These are phyloP conservation scores for Soucietia sequanensis DNA, from an alignment of 805 yeast genomes.

Conservation along the genomic window DNA sequence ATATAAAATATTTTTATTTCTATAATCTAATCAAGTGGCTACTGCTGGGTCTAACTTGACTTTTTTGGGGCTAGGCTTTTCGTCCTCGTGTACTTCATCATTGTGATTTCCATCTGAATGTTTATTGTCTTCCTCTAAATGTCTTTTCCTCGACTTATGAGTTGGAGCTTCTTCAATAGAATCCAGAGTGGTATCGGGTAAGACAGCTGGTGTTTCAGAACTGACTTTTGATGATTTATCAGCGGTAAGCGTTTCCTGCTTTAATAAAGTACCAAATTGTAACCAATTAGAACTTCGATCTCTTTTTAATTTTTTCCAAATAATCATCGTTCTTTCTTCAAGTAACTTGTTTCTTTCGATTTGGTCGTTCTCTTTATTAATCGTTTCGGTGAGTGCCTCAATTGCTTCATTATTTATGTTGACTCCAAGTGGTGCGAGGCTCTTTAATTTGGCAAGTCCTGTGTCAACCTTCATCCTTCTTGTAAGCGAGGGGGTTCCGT, in stretches of 20 bases:
- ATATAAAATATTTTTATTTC: no score
- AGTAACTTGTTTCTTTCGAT: slow-evolving; percentile 10
- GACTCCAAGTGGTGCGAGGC: slow-evolving; percentile 3
- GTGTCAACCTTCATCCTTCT: slow-evolving; percentile 36
- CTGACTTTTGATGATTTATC: no score
- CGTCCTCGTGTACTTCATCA: slow-evolving; percentile 6
- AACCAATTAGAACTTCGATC: slow-evolving; percentile 25
- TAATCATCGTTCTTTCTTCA: slow-evolving; percentile 26
- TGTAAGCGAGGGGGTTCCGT: slow-evolving; percentile 43
- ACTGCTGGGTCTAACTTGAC: no score
- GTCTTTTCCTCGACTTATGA: not conserved
- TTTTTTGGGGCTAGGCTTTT: slow-evolving; percentile 1
- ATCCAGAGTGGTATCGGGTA: not conserved
- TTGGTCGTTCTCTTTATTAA: slow-evolving; percentile 9
- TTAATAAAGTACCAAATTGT: slow-evolving; percentile 17
- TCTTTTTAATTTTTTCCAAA: slow-evolving; percentile 32
- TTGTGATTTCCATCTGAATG: no score
- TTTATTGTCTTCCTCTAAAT: slow-evolving; percentile 7
- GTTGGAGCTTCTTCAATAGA: not conserved
- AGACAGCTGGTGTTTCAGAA: not conserved
- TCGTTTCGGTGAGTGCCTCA: slow-evolving; percentile 7
- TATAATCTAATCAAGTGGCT: no score
- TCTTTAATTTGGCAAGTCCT: slow-evolving; percentile 24
- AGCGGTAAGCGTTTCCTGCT: no score
- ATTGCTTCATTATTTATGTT: slow-evolving; percentile 6